A percentile compares a stretch with the other conserved stretches of the same genome.
Conservation (phyloP, 2,329 filamentous ascomycete species). For the Cladosporium sp. region DNA sequence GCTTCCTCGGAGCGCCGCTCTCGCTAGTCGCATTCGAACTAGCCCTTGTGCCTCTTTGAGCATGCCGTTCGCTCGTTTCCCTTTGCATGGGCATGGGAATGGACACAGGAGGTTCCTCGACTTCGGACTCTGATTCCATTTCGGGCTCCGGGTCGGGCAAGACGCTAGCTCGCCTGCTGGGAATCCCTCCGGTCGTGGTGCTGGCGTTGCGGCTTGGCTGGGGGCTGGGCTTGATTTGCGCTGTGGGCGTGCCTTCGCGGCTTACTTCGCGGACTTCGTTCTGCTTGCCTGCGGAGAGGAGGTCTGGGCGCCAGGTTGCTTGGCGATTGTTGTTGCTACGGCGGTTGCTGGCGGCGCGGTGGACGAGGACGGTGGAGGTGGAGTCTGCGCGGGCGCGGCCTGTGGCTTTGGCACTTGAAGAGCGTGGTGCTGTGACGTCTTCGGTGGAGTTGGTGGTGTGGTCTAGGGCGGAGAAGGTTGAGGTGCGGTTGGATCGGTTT, state of each 20-base stretch:
- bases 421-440: constrained; percentile 20
- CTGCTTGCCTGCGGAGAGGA: constrained; percentile 20
- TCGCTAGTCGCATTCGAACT: constrained; percentile 12
- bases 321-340: constrained; percentile 30
- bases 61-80: background rate
- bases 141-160: background rate
- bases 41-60: background rate
- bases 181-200: background rate
- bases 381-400: constrained; percentile 34
- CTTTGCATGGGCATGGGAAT: background rate
- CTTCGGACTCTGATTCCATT: background rate
- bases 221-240: background rate
- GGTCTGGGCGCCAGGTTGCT: constrained; percentile 31
- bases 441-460: constrained; percentile 7
- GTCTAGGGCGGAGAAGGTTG: constrained; percentile 25
- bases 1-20: background rate
- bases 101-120: background rate
- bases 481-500: constrained; percentile 27
- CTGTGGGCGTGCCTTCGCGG: constrained; percentile 18
- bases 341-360: constrained; percentile 36
- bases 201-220: background rate
- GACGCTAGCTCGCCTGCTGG: constrained; percentile 4
- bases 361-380: constrained; percentile 34
- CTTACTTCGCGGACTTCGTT: constrained; percentile 18
- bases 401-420: constrained; percentile 21